Evolutionary conservation across 2,329 filamentous ascomycete genomes (phyloP), one percentile per base, ranked within the genome.

Genomic region (Epichloe baconii): DNA sequence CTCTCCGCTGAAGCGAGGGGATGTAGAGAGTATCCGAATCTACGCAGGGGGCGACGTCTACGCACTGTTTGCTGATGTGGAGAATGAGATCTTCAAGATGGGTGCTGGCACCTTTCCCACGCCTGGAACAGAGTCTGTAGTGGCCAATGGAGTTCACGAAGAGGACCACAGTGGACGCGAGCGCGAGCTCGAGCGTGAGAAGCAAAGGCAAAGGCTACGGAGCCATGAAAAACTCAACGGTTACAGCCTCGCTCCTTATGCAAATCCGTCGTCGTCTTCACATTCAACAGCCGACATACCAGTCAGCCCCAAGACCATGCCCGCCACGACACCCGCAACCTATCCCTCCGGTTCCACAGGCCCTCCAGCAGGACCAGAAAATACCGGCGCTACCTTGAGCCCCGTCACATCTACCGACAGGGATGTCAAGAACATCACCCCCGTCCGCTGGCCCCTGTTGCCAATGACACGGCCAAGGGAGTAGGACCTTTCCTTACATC

Each of bases 11-110:
- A 66, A 59, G 35, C 67, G 74, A 43, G 60, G 65, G 12, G 73
- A 73, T 21, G 72, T 80, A 38, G 79, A 85, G 63, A 85, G 80
- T 61, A 85, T 85, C 53, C 77, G 78, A 21, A 75, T 86, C 57
- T 86, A 85, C 56, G 81, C 80, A 21, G 82, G 82, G 53, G 77
- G 79, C 53, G 81, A 84, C 45, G 76, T 87, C 8, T 85, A 82
- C 56, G 76, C 78, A 2, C 71, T 86, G 2, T 70, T 86, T 41
- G 79, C 78, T 1, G 82, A 86, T 56, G 82, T 86, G 14, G 81
- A 86, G 63, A 61, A 66, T 44, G 67, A 70, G 47, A 66, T 68
- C 48, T 64, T 61, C 48, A 67, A 64, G 52, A 67, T 71, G 61
- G 62, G 62, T 56, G 58, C 53, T 44, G 55, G 56, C 26, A 53